Evolutionary conservation across 1,284 basidiomycete species (phyloP).

Genomic region (Hemileia vastatrix): DNA sequence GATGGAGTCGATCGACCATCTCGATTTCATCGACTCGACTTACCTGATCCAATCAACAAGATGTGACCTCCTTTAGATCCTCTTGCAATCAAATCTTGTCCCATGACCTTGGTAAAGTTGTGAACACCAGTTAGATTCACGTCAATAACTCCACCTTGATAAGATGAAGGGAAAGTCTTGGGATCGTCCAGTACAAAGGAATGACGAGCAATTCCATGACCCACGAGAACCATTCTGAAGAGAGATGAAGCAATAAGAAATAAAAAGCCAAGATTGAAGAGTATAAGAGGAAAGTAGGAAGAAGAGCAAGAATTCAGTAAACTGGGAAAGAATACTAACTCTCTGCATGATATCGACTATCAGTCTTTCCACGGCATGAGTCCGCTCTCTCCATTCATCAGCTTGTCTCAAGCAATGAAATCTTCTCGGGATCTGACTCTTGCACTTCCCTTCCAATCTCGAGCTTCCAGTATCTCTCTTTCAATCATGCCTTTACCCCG

Average conservation of each 20-base stretch:
- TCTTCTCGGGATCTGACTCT: no score
- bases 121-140: conserved; percentile 32
- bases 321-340: no score
- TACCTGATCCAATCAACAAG: conserved; percentile 29
- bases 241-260: conserved; percentile 1
- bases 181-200: conserved; percentile 32
- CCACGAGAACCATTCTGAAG: conserved; percentile 30
- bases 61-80: conserved; percentile 32
- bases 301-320: no score
- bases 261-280: no score
- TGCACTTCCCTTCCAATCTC: no score
- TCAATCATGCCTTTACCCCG: not conserved
- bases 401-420: no score
- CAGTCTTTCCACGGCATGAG: no score
- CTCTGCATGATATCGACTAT: not conserved
- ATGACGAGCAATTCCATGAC: conserved; percentile 31
- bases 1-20: not conserved
- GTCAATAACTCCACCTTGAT: conserved; percentile 27
- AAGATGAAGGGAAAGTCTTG: conserved; percentile 26
- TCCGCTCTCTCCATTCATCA: no score
- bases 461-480: no score
- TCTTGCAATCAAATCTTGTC: conserved; percentile 33
- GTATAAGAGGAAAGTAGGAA: no score
- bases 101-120: conserved; percentile 31
- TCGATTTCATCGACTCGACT: not conserved